A percentile compares a stretch with the other conserved stretches of the same genome.
Evolutionary conservation across 257 asterid genomes (phyloP).

Genomic region (Primulina eburnea): DNA sequence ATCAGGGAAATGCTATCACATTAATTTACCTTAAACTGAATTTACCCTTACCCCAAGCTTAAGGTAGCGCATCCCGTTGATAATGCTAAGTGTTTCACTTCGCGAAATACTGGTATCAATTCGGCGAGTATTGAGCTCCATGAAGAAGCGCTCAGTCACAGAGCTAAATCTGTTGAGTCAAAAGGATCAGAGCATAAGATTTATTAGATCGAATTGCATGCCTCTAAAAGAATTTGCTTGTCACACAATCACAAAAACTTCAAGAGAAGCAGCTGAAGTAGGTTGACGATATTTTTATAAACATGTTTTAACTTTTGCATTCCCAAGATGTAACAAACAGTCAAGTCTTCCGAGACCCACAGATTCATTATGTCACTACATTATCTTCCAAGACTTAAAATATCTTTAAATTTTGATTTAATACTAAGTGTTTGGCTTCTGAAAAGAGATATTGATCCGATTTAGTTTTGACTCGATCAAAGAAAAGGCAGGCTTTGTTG

Average conservation of each 20-base stretch:
- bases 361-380: background rate
- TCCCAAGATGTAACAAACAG: conserved; percentile 9
- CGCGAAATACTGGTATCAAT: conserved; percentile 91
- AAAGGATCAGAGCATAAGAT: conserved; percentile 24
- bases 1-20: conserved; percentile 31
- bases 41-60: conserved; percentile 85
- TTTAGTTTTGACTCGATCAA: background rate
- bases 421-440: conserved; percentile 76
- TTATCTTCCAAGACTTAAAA: background rate
- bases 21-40: conserved; percentile 26
- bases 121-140: conserved; percentile 33
- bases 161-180: conserved; percentile 81
- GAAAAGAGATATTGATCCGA: conserved; percentile 27
- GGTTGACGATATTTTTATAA: conserved; percentile 8
- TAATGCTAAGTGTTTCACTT: conserved; percentile 91
- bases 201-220: conserved; percentile 16
- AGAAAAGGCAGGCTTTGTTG: background rate
- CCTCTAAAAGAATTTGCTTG: conserved; percentile 16
- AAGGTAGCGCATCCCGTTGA: conserved; percentile 97
- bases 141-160: conserved; percentile 85
- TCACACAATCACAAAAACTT: conserved; percentile 20
- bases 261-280: conserved; percentile 5
- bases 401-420: background rate
- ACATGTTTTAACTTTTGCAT: conserved; percentile 12
- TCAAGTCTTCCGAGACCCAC: conserved; percentile 1